phyloP scores from a whole-genome alignment of 2,329 filamentous ascomycete species.

The Calonectria pteridis region DNA sequence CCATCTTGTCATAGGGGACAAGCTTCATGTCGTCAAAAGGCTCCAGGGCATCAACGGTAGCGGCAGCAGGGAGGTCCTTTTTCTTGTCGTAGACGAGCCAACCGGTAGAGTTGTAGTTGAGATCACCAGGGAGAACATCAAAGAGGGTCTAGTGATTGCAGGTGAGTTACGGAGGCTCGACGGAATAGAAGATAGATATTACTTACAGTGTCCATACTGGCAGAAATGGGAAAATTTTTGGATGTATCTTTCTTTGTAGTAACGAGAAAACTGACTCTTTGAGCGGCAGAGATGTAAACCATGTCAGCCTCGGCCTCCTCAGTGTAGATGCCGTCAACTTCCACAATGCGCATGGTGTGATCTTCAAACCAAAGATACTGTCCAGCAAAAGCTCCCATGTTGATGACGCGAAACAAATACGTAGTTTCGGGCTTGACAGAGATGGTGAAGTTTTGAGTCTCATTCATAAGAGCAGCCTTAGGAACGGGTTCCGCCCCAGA shows the following conservation, averaged over 20 bases:
- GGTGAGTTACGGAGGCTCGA: not conserved
- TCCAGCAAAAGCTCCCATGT: constrained; percentile 78
- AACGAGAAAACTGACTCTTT: constrained; percentile 73
- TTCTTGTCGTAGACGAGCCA: constrained; percentile 70
- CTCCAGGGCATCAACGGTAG: constrained; percentile 70
- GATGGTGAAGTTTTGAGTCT: constrained; percentile 71
- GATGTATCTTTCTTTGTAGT: constrained; percentile 73
- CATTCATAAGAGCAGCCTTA: constrained; percentile 77
- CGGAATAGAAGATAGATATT: not conserved
- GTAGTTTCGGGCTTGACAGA: constrained; percentile 75
- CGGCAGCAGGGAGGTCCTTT: constrained; percentile 62
- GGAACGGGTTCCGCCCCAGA: constrained; percentile 75
- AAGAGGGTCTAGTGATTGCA: constrained; percentile 70
- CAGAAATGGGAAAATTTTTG: constrained; percentile 76
- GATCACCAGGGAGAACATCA: constrained; percentile 72
- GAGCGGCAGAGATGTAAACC: constrained; percentile 76
- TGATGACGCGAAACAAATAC: constrained; percentile 79
- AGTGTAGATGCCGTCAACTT: constrained; percentile 80
- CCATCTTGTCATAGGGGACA: constrained; percentile 75
- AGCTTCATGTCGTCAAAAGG: constrained; percentile 82
- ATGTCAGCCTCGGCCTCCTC: constrained; percentile 69
- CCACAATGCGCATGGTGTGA: constrained; percentile 76
- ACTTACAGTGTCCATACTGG: constrained; percentile 75
- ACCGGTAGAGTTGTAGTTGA: constrained; percentile 77
- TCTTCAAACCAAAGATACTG: constrained; percentile 77